Conservation (phyloP, 2,329 filamentous ascomycete species). For the Cordyceps cicadae region DNA sequence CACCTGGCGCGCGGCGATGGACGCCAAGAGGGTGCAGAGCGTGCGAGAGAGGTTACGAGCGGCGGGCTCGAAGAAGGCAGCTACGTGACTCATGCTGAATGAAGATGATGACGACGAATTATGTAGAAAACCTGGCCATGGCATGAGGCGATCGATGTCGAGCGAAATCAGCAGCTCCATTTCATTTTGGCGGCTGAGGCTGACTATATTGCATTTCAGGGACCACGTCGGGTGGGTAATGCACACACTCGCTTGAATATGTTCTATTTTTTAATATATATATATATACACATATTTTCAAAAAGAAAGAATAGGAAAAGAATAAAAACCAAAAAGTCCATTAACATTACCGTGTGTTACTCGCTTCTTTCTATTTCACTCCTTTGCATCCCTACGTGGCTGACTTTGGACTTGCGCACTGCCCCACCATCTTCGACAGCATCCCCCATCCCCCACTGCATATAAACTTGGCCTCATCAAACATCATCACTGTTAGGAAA, state of each 20-base stretch:
- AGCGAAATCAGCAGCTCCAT: too few relatives aligned
- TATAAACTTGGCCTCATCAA: not conserved
- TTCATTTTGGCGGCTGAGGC: not conserved
- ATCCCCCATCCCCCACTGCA: too few relatives aligned
- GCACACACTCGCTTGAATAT: not conserved
- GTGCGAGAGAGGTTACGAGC: constrained; percentile 20
- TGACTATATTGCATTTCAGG: not conserved
- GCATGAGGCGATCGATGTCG: too few relatives aligned
- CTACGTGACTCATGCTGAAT: not conserved
- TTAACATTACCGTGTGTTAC: too few relatives aligned
- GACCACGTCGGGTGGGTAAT: not conserved
- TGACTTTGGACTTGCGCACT: too few relatives aligned
- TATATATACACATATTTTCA: too few relatives aligned
- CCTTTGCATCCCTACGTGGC: too few relatives aligned
- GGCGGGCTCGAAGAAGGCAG: not conserved
- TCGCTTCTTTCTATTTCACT: too few relatives aligned
- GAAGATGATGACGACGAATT: not conserved
- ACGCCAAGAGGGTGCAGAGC: constrained; percentile 41
- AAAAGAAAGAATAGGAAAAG: too few relatives aligned
- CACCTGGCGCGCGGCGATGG: constrained; percentile 64
- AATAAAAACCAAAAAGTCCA: too few relatives aligned
- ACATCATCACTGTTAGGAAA: not conserved
- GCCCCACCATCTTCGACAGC: not conserved
- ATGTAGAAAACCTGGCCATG: too few relatives aligned
- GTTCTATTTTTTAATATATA: not conserved